phyloP scores from a whole-genome alignment of 2,329 filamentous ascomycete genomes.

The Myriosclerotinia curreyana region DNA sequence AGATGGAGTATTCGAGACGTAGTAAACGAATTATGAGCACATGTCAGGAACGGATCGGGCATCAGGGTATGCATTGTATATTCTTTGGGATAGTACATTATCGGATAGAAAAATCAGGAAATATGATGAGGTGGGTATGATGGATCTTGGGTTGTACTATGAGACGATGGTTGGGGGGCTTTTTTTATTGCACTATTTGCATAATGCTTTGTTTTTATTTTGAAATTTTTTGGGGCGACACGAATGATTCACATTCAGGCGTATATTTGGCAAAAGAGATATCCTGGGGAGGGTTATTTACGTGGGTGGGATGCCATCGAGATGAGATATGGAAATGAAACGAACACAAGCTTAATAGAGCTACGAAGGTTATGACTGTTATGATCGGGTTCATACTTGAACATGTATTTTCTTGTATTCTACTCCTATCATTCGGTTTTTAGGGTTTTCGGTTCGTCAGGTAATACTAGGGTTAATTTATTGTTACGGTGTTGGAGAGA shows the following conservation, averaged over 20 bases:
- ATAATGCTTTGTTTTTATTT: constrained; percentile 16
- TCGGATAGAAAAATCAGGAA: constrained; percentile 12
- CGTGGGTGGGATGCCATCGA: constrained; percentile 4
- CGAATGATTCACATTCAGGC: neutral
- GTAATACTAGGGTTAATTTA: constrained; percentile 11
- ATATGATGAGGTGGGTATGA: constrained; percentile 10
- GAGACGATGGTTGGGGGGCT: constrained; percentile 13
- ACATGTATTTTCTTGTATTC: constrained; percentile 20
- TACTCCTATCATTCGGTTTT: constrained; percentile 21
- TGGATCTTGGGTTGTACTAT: constrained; percentile 21
- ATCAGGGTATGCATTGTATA: constrained; percentile 19
- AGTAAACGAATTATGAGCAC: constrained; percentile 40
- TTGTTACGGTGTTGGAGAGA: neutral
- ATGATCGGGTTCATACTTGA: constrained; percentile 22
- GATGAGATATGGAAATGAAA: constrained; percentile 13
- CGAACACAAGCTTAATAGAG: constrained; percentile 21
- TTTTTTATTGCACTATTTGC: constrained; percentile 13
- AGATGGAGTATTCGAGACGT: constrained; percentile 72
- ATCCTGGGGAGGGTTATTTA: neutral
- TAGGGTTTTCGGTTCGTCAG: constrained; percentile 3
- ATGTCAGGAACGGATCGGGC: constrained; percentile 1
- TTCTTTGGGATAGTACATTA: constrained; percentile 21
- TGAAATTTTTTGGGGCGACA: constrained; percentile 5
- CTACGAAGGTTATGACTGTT: constrained; percentile 22
- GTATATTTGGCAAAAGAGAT: constrained; percentile 12